These are phyloP conservation scores for Aspergillus felis DNA, from an alignment of 2,329 filamentous ascomycete genomes.

Conservation along the genomic window DNA sequence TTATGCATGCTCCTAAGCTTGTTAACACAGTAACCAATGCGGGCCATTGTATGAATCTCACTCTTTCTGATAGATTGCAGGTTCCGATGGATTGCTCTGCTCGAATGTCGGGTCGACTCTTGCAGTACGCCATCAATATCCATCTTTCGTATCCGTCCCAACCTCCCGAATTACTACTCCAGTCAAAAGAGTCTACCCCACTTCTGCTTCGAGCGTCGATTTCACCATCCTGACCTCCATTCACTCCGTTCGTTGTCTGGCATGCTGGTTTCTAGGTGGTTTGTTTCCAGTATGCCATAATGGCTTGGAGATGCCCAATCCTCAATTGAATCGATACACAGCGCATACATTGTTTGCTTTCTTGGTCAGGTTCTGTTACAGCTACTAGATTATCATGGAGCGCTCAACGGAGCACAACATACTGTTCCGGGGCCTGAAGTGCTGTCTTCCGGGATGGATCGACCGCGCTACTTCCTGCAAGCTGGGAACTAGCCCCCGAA, in stretches of 20 bases:
- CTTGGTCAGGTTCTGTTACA: background rate
- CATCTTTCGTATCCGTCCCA: conserved; percentile 10
- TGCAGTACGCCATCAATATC: background rate
- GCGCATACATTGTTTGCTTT: conserved; percentile 4
- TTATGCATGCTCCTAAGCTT: background rate
- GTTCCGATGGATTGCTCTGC: background rate
- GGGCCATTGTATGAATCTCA: background rate
- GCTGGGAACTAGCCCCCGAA: conserved; percentile 16
- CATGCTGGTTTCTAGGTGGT: background rate
- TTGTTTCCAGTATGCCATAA: conserved; percentile 20
- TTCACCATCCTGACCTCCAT: conserved; percentile 15
- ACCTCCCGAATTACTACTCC: conserved; percentile 20
- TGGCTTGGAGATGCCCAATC: conserved; percentile 13
- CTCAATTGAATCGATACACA: conserved; percentile 20
- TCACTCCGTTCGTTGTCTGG: background rate
- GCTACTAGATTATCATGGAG: conserved; percentile 8
- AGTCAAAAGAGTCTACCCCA: conserved; percentile 18
- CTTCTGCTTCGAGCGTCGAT: conserved; percentile 14
- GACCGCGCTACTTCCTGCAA: conserved; percentile 15
- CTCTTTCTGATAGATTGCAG: background rate
- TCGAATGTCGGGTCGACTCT: background rate
- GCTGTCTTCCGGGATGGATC: conserved; percentile 16
- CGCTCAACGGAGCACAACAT: conserved; percentile 8
- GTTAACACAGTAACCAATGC: background rate
- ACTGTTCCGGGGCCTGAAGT: conserved; percentile 9